Evolutionary conservation across 306 rosid species (phyloP), one percentile per base, ranked within the genome.

Genomic region (Quercus suber): DNA sequence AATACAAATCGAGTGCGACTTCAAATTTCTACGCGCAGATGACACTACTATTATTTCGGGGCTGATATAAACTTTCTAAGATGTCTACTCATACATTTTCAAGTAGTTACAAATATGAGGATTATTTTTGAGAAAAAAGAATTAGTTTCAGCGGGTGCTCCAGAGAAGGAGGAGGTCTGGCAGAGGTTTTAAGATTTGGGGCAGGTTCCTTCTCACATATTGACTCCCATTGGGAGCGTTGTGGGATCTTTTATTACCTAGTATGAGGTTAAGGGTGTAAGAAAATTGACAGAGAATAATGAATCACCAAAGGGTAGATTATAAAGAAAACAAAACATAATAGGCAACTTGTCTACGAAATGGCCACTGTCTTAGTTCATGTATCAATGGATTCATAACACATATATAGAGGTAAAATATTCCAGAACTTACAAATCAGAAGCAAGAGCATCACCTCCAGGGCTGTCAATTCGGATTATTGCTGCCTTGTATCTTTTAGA

Each of bases 391-490:
- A 76, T 65, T 83, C 76, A 69, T 30, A 41, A 51, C 67, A 77
- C 55, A 25, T 20, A 76, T 56, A 55, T 18, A 41, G 35, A 68
- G 72, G 68, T 59, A 74, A 65, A 74, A 84, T 86, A 71, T 73
- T 76, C 85, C 81, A 81, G 82, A 73, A 95, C 98, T 91, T 93
- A 95, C 99, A 95, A 83, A 88, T 93, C 99, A 81, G 98, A 92
- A 80, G 98, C 97, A 85, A 95, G 97, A 71, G 99, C 99, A 90
- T 93, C 98, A 78, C 99, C 99, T 86, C 99, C 99, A 58, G 99
- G 97, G 82, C 99, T 95, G 87, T 95, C 98, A 86, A 95, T 95
- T 76, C 97, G 91, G 84, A 95, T 91, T 76, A 93, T 89, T 58
- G 86, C 99, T 35, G 99, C 99, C 88, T 95, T 95, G 68, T 74